Evolutionary conservation across 2,329 filamentous ascomycete genomes (phyloP).

Genomic region (Aphanoascus verrucosus): DNA sequence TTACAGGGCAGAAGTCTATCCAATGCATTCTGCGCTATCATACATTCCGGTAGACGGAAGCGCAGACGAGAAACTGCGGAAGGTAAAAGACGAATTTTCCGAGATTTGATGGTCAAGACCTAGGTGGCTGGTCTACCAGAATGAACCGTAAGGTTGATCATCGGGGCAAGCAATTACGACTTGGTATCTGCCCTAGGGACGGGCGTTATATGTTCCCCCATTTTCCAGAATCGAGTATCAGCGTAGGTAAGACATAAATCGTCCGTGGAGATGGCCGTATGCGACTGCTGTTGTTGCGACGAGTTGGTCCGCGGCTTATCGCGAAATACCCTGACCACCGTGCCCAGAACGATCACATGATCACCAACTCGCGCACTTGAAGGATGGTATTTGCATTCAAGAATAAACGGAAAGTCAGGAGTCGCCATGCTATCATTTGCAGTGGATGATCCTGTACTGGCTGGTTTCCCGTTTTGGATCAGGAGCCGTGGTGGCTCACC

Average conservation of each 20-base stretch:
- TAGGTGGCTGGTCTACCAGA: too few species aligned
- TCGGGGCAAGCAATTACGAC: too few species aligned
- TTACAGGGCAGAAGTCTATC: too few species aligned
- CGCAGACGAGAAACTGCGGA: too few species aligned
- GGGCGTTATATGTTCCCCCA: conserved; percentile 27
- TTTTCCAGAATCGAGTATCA: conserved; percentile 35
- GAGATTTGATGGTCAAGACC: too few species aligned
- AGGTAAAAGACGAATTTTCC: too few species aligned
- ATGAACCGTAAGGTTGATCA: too few species aligned
- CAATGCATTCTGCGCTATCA: too few species aligned
- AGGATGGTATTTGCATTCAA: conserved; percentile 31
- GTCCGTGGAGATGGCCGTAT: conserved; percentile 7
- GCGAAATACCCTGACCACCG: conserved; percentile 25
- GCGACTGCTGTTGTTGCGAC: background rate
- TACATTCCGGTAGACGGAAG: too few species aligned
- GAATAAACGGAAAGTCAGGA: conserved; percentile 31
- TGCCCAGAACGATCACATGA: conserved; percentile 33
- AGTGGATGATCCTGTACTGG: background rate
- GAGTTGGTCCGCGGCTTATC: conserved; percentile 4
- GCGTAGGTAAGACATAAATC: conserved; percentile 35
- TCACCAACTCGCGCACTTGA: conserved; percentile 30
- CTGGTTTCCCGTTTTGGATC: background rate
- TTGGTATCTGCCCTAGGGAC: background rate
- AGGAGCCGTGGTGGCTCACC: conserved; percentile 16
- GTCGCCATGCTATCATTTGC: background rate